A percentile compares a stretch with the other conserved stretches of the same genome.
Evolutionary conservation across 75 land plant genomes (phyloP).

Genomic region (Cupressus sempervirens): DNA sequence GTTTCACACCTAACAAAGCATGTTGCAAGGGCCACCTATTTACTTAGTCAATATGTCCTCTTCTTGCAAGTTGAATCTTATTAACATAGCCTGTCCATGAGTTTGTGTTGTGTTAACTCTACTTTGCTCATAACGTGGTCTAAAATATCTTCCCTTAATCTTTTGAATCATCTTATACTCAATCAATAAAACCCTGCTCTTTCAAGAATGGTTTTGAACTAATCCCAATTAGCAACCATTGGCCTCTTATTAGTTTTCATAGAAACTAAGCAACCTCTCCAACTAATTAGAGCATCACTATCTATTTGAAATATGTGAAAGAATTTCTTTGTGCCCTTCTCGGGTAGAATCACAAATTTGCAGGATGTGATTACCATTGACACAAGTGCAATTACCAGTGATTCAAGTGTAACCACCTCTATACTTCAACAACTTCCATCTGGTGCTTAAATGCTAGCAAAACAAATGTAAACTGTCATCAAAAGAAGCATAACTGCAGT

Average conservation of each 20-base stretch:
- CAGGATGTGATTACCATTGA: background rate
- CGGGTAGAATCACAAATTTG: background rate
- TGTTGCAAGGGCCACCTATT: background rate
- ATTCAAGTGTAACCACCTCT: background rate
- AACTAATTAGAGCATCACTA: background rate
- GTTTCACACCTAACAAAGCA: too few species aligned
- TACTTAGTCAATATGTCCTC: background rate
- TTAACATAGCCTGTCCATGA: background rate
- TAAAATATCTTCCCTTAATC: background rate
- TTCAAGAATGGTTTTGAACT: background rate
- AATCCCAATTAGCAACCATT: background rate
- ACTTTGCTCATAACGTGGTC: background rate
- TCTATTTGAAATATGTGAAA: background rate
- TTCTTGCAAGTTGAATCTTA: background rate
- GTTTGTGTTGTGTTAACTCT: background rate
- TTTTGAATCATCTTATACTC: background rate
- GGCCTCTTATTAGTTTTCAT: background rate
- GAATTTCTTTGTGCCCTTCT: background rate
- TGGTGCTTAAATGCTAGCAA: background rate
- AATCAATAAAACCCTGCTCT: background rate
- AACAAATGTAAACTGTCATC: background rate
- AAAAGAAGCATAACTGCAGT: background rate
- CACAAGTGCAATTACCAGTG: background rate
- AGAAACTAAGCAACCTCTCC: background rate
- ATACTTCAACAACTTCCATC: background rate